Evolutionary conservation across 495 filamentous ascomycete genomes (phyloP).

Genomic region (Elasticomyces elasticus): DNA sequence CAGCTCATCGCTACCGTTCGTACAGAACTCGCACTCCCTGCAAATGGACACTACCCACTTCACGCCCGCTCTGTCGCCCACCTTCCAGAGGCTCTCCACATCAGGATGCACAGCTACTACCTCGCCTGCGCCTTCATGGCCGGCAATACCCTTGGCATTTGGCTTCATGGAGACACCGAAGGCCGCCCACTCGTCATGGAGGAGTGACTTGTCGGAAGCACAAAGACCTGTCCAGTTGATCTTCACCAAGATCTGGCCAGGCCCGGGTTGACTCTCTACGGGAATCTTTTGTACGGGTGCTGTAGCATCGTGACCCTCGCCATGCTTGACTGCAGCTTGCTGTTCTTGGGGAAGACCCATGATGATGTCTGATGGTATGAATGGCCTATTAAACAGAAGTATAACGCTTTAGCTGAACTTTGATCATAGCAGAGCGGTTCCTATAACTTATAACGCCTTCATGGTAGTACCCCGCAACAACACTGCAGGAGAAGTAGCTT

Average conservation of each 20-base stretch:
- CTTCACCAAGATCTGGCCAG: constrained; percentile 21
- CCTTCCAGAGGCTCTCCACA: constrained; percentile 21
- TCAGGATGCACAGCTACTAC: constrained; percentile 24
- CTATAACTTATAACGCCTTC: neutral
- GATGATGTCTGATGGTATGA: neutral
- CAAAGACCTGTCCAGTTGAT: constrained; percentile 25
- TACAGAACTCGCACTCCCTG: constrained; percentile 28
- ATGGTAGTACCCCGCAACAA: neutral
- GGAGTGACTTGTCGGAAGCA: constrained; percentile 23
- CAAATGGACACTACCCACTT: constrained; percentile 26
- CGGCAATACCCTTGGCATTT: constrained; percentile 23
- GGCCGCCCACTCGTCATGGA: constrained; percentile 26
- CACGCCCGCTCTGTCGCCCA: constrained; percentile 27
- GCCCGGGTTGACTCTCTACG: constrained; percentile 8
- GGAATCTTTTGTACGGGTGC: constrained; percentile 12
- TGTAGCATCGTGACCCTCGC: constrained; percentile 14
- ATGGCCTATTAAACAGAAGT: neutral
- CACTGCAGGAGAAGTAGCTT: too few relatives aligned
- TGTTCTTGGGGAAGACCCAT: constrained; percentile 17
- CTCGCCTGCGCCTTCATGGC: constrained; percentile 31
- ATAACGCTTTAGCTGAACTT: neutral
- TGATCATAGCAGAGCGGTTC: too few relatives aligned
- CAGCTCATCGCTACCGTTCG: constrained; percentile 25
- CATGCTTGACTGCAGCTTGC: constrained; percentile 14
- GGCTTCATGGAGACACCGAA: constrained; percentile 19